phyloP scores from a whole-genome alignment of 2,329 filamentous ascomycete genomes.

The Coniochaeta hoffmannii region DNA sequence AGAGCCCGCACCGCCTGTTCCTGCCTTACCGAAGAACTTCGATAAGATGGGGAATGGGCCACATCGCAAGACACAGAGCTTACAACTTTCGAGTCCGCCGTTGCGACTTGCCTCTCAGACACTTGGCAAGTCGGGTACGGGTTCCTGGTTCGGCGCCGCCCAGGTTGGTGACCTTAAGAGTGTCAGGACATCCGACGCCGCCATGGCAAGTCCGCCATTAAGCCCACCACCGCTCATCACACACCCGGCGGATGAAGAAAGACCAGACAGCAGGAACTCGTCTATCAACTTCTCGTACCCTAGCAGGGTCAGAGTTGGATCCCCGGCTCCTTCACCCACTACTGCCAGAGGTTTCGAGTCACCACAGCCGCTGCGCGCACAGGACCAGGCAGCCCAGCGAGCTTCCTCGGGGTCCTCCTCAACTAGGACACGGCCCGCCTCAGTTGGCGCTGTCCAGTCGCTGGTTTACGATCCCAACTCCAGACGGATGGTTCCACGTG shows the following conservation, averaged over 20 bases:
- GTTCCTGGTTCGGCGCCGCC: conserved; percentile 43
- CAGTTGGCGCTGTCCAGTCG: conserved; percentile 27
- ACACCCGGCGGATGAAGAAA: conserved; percentile 16
- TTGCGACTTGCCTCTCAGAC: conserved; percentile 48
- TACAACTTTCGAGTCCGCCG: conserved; percentile 32
- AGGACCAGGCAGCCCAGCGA: background rate
- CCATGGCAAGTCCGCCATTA: conserved; percentile 26
- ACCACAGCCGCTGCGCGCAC: conserved; percentile 5
- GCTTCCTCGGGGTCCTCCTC: conserved; percentile 14
- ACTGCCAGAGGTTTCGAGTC: conserved; percentile 1
- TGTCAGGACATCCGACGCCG: conserved; percentile 36
- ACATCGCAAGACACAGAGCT: conserved; percentile 24
- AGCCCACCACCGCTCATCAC: conserved; percentile 11
- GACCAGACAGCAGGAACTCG: conserved; percentile 38
- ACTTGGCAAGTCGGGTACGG: conserved; percentile 28
- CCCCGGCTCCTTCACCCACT: conserved; percentile 26
- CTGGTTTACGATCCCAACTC: conserved; percentile 61
- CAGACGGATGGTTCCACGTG: conserved; percentile 49
- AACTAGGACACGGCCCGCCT: conserved; percentile 15
- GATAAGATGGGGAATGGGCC: conserved; percentile 15
- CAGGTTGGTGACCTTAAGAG: conserved; percentile 33
- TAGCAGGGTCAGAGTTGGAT: conserved; percentile 32
- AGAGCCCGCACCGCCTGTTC: conserved; percentile 63
- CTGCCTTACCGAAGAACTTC: conserved; percentile 55
- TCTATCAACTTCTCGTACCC: conserved; percentile 56